Percentiles rank a stretch among this genome's conserved stretches.
phyloP scores from a whole-genome alignment of 83 land plant species.

The Picea abies region DNA sequence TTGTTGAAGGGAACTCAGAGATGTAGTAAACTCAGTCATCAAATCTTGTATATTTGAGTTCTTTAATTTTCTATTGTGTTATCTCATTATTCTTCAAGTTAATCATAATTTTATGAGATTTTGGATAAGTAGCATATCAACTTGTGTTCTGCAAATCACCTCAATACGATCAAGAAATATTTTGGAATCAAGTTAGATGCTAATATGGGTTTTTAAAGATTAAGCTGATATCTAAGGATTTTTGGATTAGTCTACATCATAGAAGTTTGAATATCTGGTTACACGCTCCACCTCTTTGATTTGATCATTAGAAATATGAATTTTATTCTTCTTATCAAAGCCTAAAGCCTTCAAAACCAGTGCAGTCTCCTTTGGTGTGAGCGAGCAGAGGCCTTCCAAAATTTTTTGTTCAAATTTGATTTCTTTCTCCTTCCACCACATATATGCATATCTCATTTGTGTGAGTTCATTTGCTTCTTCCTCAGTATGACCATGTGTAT shows the following conservation, averaged over 20 bases:
- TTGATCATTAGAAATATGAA: slow-evolving; percentile 25
- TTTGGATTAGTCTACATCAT: slow-evolving; percentile 92
- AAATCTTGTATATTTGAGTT: not conserved
- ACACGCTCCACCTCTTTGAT: slow-evolving; percentile 99
- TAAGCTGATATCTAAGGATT: too few relatives aligned
- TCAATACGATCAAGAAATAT: too few relatives aligned
- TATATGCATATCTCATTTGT: slow-evolving; percentile 81
- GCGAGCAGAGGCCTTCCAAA: slow-evolving; percentile 84
- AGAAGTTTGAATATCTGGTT: slow-evolving; percentile 94
- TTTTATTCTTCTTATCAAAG: slow-evolving; percentile 38
- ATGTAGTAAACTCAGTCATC: too few relatives aligned
- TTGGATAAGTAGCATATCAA: too few relatives aligned
- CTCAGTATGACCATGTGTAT: slow-evolving; percentile 63
- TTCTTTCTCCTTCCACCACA: slow-evolving; percentile 97
- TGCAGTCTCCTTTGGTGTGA: slow-evolving; percentile 90
- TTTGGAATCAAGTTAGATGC: too few relatives aligned
- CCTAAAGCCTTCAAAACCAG: slow-evolving; percentile 78
- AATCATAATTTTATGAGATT: too few relatives aligned
- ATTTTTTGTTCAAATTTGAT: slow-evolving; percentile 75
- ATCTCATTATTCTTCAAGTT: too few relatives aligned
- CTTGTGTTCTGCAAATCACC: too few relatives aligned
- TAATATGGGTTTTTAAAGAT: too few relatives aligned
- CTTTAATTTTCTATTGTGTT: too few relatives aligned
- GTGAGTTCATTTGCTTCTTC: slow-evolving; percentile 66
- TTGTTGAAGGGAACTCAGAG: too few relatives aligned